These are phyloP conservation scores for Entomortierella lignicola DNA, from an alignment of 192 early-diverging fungal species.

Conservation along the genomic window DNA sequence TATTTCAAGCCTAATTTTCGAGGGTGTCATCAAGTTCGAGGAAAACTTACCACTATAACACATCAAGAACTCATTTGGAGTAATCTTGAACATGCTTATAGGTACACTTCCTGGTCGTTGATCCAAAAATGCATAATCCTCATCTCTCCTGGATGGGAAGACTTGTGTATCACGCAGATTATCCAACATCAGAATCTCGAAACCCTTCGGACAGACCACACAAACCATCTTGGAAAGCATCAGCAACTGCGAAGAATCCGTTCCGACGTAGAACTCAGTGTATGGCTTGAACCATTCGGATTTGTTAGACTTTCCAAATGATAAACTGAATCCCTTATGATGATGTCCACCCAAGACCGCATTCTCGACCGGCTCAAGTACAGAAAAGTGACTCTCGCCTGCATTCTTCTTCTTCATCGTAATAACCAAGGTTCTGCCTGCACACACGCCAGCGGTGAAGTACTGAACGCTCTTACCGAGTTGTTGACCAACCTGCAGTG, in stretches of 20 bases:
- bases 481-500: constrained; percentile 40
- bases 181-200: constrained; percentile 91
- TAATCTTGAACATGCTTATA: constrained; percentile 85
- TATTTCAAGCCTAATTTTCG: not conserved
- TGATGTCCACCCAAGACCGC: constrained; percentile 41
- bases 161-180: constrained; percentile 83
- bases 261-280: constrained; percentile 92
- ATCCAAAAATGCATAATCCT: constrained; percentile 76
- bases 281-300: constrained; percentile 56
- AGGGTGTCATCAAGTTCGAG: not conserved
- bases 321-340: constrained; percentile 43
- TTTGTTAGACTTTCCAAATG: constrained; percentile 41
- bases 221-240: constrained; percentile 87
- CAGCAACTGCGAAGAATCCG: constrained; percentile 87
- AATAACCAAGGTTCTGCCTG: constrained; percentile 54
- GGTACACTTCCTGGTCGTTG: constrained; percentile 78
- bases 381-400: constrained; percentile 50
- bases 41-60: constrained; percentile 86
- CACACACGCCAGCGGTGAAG: constrained; percentile 58
- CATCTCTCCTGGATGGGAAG: constrained; percentile 84
- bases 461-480: constrained; percentile 55
- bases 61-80: constrained; percentile 78
- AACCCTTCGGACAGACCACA: constrained; percentile 87
- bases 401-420: constrained; percentile 52
- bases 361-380: constrained; percentile 45